Percentiles rank a stretch among this genome's conserved stretches.
These are phyloP conservation scores for Colletotrichum coccodes DNA, from an alignment of 2,329 filamentous ascomycete species.

Conservation along the genomic window DNA sequence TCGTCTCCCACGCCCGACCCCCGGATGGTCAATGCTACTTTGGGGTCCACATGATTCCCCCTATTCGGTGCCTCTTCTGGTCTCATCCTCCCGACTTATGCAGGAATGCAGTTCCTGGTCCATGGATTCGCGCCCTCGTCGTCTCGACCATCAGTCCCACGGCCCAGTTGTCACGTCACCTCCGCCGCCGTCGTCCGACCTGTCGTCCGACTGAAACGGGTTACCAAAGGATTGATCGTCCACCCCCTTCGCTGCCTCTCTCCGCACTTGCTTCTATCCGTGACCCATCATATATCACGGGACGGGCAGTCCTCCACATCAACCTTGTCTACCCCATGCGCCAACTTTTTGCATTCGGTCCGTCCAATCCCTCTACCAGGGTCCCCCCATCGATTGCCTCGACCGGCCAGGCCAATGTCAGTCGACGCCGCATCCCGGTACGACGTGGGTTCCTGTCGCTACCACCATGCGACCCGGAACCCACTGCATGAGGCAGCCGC, in stretches of 20 bases:
- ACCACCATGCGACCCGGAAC: conserved; percentile 1
- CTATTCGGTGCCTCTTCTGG: neutral
- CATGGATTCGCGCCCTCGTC: neutral
- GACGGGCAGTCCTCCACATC: conserved; percentile 25
- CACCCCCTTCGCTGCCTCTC: neutral
- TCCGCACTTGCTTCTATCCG: conserved; percentile 6
- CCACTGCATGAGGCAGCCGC: conserved; percentile 8
- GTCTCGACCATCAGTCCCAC: neutral
- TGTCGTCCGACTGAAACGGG: neutral
- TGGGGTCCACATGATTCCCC: neutral
- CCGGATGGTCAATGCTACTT: conserved; percentile 9
- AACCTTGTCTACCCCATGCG: conserved; percentile 27
- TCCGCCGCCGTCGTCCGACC: neutral
- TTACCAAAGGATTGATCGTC: conserved; percentile 16
- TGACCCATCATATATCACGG: conserved; percentile 13
- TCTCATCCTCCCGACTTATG: neutral
- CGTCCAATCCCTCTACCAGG: conserved; percentile 23
- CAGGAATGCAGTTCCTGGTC: neutral
- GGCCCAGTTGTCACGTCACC: neutral
- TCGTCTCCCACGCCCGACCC: neutral
- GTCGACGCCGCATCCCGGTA: conserved; percentile 16
- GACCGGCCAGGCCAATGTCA: conserved; percentile 21
- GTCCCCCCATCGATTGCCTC: neutral
- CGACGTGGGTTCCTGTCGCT: conserved; percentile 12
- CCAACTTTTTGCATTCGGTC: conserved; percentile 32